phyloP scores from a whole-genome alignment of 169 alveolate genomes.

The Plasmodium sp. region DNA sequence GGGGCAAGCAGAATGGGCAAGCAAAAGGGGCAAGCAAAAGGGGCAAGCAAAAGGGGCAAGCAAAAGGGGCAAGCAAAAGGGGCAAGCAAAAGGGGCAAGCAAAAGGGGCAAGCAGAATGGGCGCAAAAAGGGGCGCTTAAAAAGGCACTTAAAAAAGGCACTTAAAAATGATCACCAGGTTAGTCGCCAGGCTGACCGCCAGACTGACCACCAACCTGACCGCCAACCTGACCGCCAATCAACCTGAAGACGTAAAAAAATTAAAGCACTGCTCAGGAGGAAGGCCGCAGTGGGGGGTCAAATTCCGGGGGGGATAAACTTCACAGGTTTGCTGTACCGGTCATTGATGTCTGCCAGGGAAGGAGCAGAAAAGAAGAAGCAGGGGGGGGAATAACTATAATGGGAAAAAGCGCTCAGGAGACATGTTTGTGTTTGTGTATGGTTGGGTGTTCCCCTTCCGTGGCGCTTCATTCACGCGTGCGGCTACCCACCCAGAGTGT shows the following conservation, averaged over 20 bases:
- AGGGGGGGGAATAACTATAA: not conserved
- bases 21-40: not conserved
- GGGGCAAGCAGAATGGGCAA: too few species aligned
- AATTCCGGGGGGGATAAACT: constrained; percentile 71
- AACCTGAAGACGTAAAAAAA: not conserved
- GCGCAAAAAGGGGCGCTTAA: too few species aligned
- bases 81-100: too few species aligned
- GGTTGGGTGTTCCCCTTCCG: not conserved
- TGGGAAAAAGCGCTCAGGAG: not conserved
- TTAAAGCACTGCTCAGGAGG: not conserved
- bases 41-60: not conserved
- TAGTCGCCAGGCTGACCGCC: not conserved
- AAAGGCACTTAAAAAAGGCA: not conserved
- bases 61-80: not conserved
- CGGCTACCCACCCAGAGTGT: constrained; percentile 22
- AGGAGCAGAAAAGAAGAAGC: not conserved
- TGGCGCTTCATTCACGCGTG: not conserved
- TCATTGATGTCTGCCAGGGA: constrained; percentile 42
- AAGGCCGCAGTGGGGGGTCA: not conserved
- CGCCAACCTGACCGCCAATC: not conserved
- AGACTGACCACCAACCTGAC: too few species aligned
- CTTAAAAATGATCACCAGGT: not conserved
- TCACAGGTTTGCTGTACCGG: constrained; percentile 61
- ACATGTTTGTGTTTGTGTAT: not conserved
- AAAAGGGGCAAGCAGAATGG: not conserved